Evolutionary conservation across 2,329 filamentous ascomycete species (phyloP), one percentile per base, ranked within the genome.

Genomic region (Epichloe hybrida): DNA sequence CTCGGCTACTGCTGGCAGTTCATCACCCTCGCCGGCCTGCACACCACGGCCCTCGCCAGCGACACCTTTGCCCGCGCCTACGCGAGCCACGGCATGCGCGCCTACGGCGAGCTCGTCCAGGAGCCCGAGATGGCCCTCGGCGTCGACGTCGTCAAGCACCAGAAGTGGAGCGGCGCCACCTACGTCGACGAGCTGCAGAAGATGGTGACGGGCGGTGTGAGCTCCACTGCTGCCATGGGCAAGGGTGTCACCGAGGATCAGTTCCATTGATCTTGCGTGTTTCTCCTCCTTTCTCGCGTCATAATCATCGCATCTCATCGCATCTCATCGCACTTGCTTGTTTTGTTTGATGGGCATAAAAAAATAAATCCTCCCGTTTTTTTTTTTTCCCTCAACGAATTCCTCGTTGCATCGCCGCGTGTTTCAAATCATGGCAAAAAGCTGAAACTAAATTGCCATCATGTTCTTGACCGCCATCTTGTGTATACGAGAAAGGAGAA

Each of bases 1-100:
- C 80, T 98, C 46, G 93, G 93, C 56, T 98, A 98, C 80, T 95
- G 88, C 80, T 98, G 93, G 93, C 93, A 98, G 71, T 98, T 98
- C 77, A 98, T 98, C 75, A 98, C 93, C n/a, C 81, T 98, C 45
- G 93, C 91, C 5, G 93, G 93, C 59, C 78, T 98, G 64, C 93
- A 98, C 76, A 95, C 88, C 55, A 96, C 88, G 4, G 93, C 91
- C 38, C 80, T 98, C 49, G 94, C 95, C 72, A 84, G 84, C 62
- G 82, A 97, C 71, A 81, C 84, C 56, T 98, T 98, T 71, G 83
- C 88, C 53, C 80, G 81, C 65, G 87, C 88, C 46, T 98, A 86
- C 67, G 77, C 84, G 52, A 74, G 80, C 66, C 74, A 84, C 53
- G 91, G 91, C 52, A 98, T 98, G 91, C 83, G 90, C 52, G 93